Base-by-base conservation (phyloP, 805 yeast genomes). In the Barnettozyma pratensis region DNA sequence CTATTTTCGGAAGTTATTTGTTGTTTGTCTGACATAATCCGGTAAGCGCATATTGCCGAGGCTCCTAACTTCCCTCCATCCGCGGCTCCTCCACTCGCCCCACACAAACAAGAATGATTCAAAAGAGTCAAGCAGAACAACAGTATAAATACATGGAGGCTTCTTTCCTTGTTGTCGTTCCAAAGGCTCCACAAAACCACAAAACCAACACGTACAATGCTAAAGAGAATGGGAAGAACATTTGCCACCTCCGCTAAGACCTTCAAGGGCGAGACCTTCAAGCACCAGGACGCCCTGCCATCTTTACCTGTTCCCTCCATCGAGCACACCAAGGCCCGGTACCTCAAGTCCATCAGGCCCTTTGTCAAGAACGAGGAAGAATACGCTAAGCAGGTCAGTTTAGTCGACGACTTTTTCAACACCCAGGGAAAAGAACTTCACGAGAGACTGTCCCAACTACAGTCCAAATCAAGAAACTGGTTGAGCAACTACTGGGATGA, bases 401-500 rank as follows among this genome's bases (percentile, higher is more conserved):
- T 80, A 9, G 85, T 90, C 44, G 73, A 80, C 44, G 87, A 84
- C 50, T 90, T 92, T 58, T 68, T 79, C 29, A 79, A 81, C 36
- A 89, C 88, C 7, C 71, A 72, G 41, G 89, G 94, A 14, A 81
- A 80, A 46, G 69, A 64, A 32, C 76, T 92, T 53, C 98, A 92
- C 64, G 55, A 72, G 48, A 76, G 91, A 51, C 75, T 92, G 46
- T 61, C 66, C 36, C 70, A 74, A 28, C 79, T 80, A 61, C 46
- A 72, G 69, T 36, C 58, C 3, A 49, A 48, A 19, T 53, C 55
- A 48, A 83, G 89, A 63, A 92, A 92, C 67, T 92, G 99, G 99
- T 75, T 92, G 60, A 79, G 86, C 42, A 84, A 80, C 51, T 89
- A 85, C 76, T 92, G 99, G 99, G 96, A 92, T 66, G 85, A 87